A percentile compares a stretch with the other conserved stretches of the same genome.
These are phyloP conservation scores for Mucor racemosus DNA, from an alignment of 371 early-diverging fungal genomes.

Conservation along the genomic window DNA sequence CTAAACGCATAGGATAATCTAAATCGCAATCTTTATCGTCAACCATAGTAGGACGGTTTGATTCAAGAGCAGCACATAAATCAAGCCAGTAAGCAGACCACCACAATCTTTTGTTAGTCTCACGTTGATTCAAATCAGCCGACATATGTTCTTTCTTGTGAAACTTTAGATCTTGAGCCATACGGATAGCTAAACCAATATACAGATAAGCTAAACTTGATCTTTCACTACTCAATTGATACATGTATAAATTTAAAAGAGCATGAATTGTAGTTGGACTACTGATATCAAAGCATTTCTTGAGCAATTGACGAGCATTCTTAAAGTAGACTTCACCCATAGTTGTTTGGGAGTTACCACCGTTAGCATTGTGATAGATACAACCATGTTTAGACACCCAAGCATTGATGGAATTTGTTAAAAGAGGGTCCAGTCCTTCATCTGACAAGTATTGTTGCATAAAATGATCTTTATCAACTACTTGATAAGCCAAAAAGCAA, in stretches of 20 bases:
- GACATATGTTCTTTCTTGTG: conserved; percentile 58
- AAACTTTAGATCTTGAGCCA: conserved; percentile 69
- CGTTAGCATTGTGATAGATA: conserved; percentile 53
- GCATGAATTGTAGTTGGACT: conserved; percentile 63
- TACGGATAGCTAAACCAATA: conserved; percentile 65
- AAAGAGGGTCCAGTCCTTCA: conserved; percentile 50
- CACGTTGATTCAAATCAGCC: conserved; percentile 53
- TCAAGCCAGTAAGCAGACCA: conserved; percentile 70
- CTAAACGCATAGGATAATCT: conserved; percentile 56
- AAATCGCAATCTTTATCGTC: conserved; percentile 67
- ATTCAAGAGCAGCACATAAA: conserved; percentile 53
- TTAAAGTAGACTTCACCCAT: conserved; percentile 64
- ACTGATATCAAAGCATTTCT: conserved; percentile 62
- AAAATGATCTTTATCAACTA: conserved; percentile 59
- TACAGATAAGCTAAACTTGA: conserved; percentile 63
- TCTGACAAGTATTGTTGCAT: conserved; percentile 46
- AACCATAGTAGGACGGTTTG: conserved; percentile 59
- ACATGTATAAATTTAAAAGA: conserved; percentile 65
- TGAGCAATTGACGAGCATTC: conserved; percentile 59
- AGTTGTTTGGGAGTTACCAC: conserved; percentile 33
- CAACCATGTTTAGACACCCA: conserved; percentile 64
- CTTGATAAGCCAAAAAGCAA: conserved; percentile 62
- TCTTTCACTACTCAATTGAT: conserved; percentile 61
- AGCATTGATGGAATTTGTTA: conserved; percentile 63
- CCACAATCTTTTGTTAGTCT: conserved; percentile 65